Percentiles rank a stretch among this genome's conserved stretches.
These are phyloP conservation scores for Fusarium pseudoanthophilum DNA, from an alignment of 2,329 filamentous ascomycete species.

Conservation along the genomic window DNA sequence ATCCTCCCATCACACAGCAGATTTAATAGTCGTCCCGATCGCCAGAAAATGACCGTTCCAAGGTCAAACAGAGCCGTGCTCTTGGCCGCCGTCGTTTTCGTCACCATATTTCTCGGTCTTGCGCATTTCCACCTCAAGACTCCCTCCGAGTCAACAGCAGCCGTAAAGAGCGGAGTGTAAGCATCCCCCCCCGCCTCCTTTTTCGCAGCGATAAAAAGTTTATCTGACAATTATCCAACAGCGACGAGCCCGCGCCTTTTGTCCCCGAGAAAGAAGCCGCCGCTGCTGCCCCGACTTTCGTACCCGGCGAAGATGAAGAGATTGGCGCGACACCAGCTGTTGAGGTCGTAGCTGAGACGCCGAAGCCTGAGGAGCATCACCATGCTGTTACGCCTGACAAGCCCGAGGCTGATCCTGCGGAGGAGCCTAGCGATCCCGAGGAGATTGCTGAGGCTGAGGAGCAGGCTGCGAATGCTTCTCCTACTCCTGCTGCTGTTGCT, in stretches of 20 bases:
- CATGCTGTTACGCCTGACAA: background rate
- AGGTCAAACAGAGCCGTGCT: slow-evolving; percentile 27
- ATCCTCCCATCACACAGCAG: background rate
- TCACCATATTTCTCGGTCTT: slow-evolving; percentile 26
- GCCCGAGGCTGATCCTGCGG: slow-evolving; percentile 4
- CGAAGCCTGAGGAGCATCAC: background rate
- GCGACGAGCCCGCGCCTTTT: slow-evolving; percentile 21
- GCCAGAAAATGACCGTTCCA: slow-evolving; percentile 18
- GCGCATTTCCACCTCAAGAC: slow-evolving; percentile 26
- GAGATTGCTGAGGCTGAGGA: slow-evolving; percentile 15
- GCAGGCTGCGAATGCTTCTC: background rate
- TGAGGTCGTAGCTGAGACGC: background rate
- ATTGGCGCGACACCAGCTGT: slow-evolving; percentile 2
- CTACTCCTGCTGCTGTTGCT: background rate
- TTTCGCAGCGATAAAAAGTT: background rate
- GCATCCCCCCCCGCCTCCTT: background rate
- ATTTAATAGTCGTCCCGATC: background rate
- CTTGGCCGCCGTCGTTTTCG: slow-evolving; percentile 23
- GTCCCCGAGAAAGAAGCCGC: slow-evolving; percentile 26
- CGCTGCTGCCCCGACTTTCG: slow-evolving; percentile 8
- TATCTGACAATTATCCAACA: background rate
- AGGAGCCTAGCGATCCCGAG: slow-evolving; percentile 13
- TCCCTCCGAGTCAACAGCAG: slow-evolving; percentile 6
- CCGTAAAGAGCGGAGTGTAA: slow-evolving; percentile 12
- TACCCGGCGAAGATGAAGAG: slow-evolving; percentile 16